phyloP scores from a whole-genome alignment of 805 yeast genomes.

The Priceomyces medius region DNA sequence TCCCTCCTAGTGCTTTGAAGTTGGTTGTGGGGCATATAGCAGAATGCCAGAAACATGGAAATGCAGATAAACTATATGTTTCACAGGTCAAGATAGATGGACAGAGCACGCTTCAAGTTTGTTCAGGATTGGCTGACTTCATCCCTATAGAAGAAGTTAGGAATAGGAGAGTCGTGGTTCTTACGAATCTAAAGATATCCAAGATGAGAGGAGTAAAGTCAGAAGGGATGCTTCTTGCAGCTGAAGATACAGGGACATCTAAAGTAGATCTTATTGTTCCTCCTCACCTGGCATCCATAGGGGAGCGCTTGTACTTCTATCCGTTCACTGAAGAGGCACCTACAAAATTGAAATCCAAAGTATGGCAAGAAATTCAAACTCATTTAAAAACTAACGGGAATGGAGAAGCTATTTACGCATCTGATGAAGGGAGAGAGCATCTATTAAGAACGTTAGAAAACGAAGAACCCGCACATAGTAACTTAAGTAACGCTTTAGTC shows the following conservation, averaged over 20 bases:
- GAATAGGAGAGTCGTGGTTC: constrained; percentile 47
- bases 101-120: constrained; percentile 40
- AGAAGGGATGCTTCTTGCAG: constrained; percentile 69
- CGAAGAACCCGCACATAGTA: constrained; percentile 6
- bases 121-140: constrained; percentile 57
- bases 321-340: constrained; percentile 16
- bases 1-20: constrained; percentile 19
- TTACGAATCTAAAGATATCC: constrained; percentile 58
- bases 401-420: constrained; percentile 28
- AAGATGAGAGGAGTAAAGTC: constrained; percentile 63
- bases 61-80: constrained; percentile 60
- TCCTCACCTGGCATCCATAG: constrained; percentile 37
- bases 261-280: constrained; percentile 49
- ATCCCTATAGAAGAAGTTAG: constrained; percentile 40
- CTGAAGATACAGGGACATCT: constrained; percentile 27
- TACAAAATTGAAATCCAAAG: constrained; percentile 30
- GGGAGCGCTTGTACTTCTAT: constrained; percentile 41
- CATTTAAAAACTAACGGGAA: constrained; percentile 26
- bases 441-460: constrained; percentile 9
- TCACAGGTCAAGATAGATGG: constrained; percentile 43
- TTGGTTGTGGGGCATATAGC: constrained; percentile 49
- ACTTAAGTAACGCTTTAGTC: constrained; percentile 3
- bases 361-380: constrained; percentile 33
- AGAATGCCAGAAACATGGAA: constrained; percentile 47
- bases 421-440: constrained; percentile 19